These are phyloP conservation scores for Aquilaria sinensis DNA, from an alignment of 345 rosid species.

Conservation along the genomic window DNA sequence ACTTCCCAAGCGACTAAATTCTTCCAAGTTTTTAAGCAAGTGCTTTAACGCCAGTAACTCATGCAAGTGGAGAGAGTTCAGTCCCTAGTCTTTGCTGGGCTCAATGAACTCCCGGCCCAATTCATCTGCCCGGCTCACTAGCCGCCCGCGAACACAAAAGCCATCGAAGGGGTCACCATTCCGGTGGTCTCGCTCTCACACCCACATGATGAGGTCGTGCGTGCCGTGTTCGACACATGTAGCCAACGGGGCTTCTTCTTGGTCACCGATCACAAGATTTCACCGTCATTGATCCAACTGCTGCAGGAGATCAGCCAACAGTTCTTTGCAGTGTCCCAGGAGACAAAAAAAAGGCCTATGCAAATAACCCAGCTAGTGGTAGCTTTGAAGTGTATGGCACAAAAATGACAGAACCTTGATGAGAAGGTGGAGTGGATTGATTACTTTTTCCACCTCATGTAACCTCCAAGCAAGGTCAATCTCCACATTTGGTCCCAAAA, in stretches of 20 bases:
- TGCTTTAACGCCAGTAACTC: too few species aligned
- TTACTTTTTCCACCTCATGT: conserved; percentile 35
- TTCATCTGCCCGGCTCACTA: conserved; percentile 37
- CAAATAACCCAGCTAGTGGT: conserved; percentile 31
- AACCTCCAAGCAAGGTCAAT: conserved; percentile 30
- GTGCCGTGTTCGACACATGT: conserved; percentile 21
- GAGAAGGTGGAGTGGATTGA: conserved; percentile 46
- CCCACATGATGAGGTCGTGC: conserved; percentile 17
- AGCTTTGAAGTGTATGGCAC: conserved; percentile 48
- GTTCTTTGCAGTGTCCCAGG: conserved; percentile 37
- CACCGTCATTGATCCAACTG: conserved; percentile 20
- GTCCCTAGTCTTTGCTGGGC: conserved; percentile 15
- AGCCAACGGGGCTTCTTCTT: conserved; percentile 38
- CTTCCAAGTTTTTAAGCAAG: too few species aligned
- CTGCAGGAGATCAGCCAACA: conserved; percentile 32
- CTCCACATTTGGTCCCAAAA: conserved; percentile 30
- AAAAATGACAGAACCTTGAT: conserved; percentile 35
- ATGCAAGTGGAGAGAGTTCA: conserved; percentile 41
- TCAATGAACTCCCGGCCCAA: conserved; percentile 28
- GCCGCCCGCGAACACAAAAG: conserved; percentile 33
- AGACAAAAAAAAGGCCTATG: conserved; percentile 34
- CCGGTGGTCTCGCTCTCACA: conserved; percentile 35
- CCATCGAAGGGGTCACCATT: conserved; percentile 31
- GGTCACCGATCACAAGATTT: conserved; percentile 32
- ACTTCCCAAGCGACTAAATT: too few species aligned